Evolutionary conservation across 495 filamentous ascomycete species (phyloP).

Genomic region (Xylaria grammica): DNA sequence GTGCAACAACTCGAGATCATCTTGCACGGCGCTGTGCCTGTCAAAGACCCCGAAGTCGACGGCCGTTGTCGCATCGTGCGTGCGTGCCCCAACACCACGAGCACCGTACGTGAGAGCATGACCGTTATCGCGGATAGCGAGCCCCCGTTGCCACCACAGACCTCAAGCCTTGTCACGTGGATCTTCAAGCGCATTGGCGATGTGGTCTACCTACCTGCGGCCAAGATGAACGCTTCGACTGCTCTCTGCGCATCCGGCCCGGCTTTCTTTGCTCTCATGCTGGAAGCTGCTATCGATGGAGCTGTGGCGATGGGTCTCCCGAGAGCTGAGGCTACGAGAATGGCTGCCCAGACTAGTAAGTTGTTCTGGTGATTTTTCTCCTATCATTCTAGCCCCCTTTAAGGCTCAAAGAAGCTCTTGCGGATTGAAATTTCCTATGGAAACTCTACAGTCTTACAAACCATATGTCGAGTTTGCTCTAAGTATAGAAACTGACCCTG

Average conservation of each 20-base stretch:
- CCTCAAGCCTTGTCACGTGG: conserved; percentile 68
- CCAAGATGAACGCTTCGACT: conserved; percentile 75
- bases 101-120: conserved; percentile 76
- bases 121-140: conserved; percentile 71
- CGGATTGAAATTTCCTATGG: too few species aligned
- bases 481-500: conserved; percentile 1
- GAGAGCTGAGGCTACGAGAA: conserved; percentile 73
- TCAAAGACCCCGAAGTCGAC: conserved; percentile 43
- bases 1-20: conserved; percentile 64
- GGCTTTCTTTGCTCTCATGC: conserved; percentile 77
- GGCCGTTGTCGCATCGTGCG: conserved; percentile 66
- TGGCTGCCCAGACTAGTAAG: conserved; percentile 75
- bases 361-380: neutral
- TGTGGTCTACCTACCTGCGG: conserved; percentile 66
- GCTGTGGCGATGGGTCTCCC: conserved; percentile 83
- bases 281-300: conserved; percentile 78
- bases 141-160: conserved; percentile 59
- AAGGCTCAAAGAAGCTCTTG: neutral
- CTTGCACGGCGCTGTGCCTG: conserved; percentile 53
- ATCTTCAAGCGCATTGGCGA: conserved; percentile 76
- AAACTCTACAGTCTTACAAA: neutral
- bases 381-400: neutral
- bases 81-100: conserved; percentile 79
- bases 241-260: conserved; percentile 79
- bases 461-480: too few species aligned